These are phyloP conservation scores for Echium plantagineum DNA, from an alignment of 257 asterid genomes.

Conservation along the genomic window DNA sequence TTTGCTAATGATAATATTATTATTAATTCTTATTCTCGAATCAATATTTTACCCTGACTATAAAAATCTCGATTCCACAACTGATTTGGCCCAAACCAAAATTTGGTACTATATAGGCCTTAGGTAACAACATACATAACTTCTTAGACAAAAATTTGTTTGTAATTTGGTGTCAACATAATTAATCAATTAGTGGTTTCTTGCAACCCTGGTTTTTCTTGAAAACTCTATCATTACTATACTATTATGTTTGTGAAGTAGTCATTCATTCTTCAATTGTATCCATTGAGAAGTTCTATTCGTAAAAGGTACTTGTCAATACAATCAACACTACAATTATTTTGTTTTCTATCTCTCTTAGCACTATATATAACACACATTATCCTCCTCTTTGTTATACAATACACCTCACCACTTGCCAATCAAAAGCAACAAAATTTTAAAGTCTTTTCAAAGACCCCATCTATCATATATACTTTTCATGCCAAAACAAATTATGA, in stretches of 20 bases:
- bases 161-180: background rate
- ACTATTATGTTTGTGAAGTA: too few relatives aligned
- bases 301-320: slow-evolving; percentile 29
- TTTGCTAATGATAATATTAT: too few relatives aligned
- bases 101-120: too few relatives aligned
- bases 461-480: background rate
- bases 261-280: slow-evolving; percentile 29
- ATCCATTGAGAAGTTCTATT: slow-evolving; percentile 22
- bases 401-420: slow-evolving; percentile 8
- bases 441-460: slow-evolving; percentile 8
- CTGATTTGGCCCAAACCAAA: too few relatives aligned
- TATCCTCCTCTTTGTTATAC: too few relatives aligned
- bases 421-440: background rate
- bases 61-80: too few relatives aligned
- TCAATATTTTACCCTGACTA: too few relatives aligned
- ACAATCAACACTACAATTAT: background rate
- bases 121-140: too few relatives aligned
- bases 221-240: slow-evolving; percentile 20
- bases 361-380: slow-evolving; percentile 3
- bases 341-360: slow-evolving; percentile 13
- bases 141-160: too few relatives aligned
- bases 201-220: slow-evolving; percentile 35
- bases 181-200: slow-evolving; percentile 18
- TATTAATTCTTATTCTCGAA: too few relatives aligned
- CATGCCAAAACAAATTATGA: background rate